Conservation (phyloP, 1,284 basidiomycete genomes). For the Ganoderma lucidum region DNA sequence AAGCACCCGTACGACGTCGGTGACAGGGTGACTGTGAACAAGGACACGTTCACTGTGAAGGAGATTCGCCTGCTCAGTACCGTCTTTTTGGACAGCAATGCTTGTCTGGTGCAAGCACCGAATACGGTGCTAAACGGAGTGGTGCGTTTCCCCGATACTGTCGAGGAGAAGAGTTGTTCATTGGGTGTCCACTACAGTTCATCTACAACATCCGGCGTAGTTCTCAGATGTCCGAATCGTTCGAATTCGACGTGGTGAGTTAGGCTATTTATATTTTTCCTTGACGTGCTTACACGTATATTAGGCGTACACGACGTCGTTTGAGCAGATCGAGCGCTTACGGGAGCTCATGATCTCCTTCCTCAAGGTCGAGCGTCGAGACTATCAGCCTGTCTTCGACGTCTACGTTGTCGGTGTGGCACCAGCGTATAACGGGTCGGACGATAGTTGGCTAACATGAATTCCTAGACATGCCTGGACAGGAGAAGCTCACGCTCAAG, state of each 20-base stretch:
- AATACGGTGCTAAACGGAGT: conserved; percentile 74
- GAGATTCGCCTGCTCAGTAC: conserved; percentile 89
- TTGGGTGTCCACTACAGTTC: conserved; percentile 50
- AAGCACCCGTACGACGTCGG: conserved; percentile 92
- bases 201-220: conserved; percentile 79
- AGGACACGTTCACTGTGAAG: conserved; percentile 80
- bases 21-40: conserved; percentile 71
- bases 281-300: background rate
- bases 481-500: conserved; percentile 81
- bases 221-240: conserved; percentile 75
- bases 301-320: conserved; percentile 74
- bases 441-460: background rate
- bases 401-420: conserved; percentile 63
- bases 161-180: background rate
- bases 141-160: conserved; percentile 48
- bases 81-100: conserved; percentile 71
- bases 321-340: conserved; percentile 85
- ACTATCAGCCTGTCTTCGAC: conserved; percentile 81
- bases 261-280: too few relatives aligned
- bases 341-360: conserved; percentile 87
- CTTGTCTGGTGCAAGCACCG: conserved; percentile 70
- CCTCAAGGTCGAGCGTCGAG: conserved; percentile 72
- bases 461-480: conserved; percentile 80
- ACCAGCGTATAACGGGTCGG: too few relatives aligned
- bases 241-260: conserved; percentile 77